phyloP scores from a whole-genome alignment of 306 rosid genomes.

The Quillaja saponaria region DNA sequence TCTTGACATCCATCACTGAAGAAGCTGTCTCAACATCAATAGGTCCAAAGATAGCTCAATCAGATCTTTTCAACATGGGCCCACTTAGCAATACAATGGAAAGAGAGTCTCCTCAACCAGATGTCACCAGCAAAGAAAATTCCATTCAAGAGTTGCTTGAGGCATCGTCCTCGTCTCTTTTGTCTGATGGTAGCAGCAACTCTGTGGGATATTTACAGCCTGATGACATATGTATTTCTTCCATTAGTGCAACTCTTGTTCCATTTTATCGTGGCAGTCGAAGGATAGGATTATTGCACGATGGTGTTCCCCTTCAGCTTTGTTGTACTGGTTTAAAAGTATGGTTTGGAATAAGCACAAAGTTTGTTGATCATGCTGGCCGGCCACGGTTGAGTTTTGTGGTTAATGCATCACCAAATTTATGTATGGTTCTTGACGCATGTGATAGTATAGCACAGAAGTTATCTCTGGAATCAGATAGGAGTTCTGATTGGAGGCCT shows the following conservation, averaged over 20 bases:
- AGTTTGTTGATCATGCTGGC: slow-evolving; percentile 72
- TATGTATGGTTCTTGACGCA: slow-evolving; percentile 75
- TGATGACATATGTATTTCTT: slow-evolving; percentile 51
- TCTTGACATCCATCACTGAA: slow-evolving; percentile 30
- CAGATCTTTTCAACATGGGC: slow-evolving; percentile 48
- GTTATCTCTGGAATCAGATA: slow-evolving; percentile 56
- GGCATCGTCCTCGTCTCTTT: slow-evolving; percentile 42
- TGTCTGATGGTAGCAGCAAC: slow-evolving; percentile 29
- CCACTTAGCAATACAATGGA: slow-evolving; percentile 38
- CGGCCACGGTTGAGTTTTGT: slow-evolving; percentile 70
- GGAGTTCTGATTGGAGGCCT: slow-evolving; percentile 78
- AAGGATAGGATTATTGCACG: slow-evolving; percentile 68
- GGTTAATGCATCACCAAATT: slow-evolving; percentile 57
- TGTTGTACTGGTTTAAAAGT: slow-evolving; percentile 63
- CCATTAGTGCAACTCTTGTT: slow-evolving; percentile 58
- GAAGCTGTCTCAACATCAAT: slow-evolving; percentile 25
- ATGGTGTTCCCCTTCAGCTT: slow-evolving; percentile 64
- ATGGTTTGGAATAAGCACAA: slow-evolving; percentile 77
- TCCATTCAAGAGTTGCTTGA: slow-evolving; percentile 37
- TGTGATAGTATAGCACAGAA: slow-evolving; percentile 62
- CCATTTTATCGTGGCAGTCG: slow-evolving; percentile 54
- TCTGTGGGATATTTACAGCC: slow-evolving; percentile 50
- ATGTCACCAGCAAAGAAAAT: slow-evolving; percentile 46
- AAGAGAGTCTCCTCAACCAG: slow-evolving; percentile 39
- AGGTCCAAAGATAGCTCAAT: slow-evolving; percentile 32